Evolutionary conservation across 768 basidiomycete species (phyloP), one percentile per base, ranked within the genome.

Genomic region (Termitomyces sp.): DNA sequence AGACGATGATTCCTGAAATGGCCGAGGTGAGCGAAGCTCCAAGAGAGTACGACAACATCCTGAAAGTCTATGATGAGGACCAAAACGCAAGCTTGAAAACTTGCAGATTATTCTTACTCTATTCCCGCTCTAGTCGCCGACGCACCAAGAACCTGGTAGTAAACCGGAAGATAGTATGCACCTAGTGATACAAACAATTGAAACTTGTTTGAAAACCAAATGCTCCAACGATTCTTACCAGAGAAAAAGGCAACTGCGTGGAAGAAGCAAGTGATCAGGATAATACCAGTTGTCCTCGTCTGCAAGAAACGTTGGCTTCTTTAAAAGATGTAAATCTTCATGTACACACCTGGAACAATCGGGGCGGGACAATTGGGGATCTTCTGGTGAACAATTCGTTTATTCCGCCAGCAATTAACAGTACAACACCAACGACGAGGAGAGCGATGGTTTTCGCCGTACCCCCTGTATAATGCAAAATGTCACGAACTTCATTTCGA

Each of bases 11-110:
- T 31, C 91, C 90, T 2, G 82, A 76, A 3, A 79, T 1, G 1
- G 82, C 77, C 31, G 89, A 85, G 7, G 81, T 65, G 6, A 81
- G 1, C 3, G 89, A 71, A 46, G 72, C 68, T 3, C 83, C 86
- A 6, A 90, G 75, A 1, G 90, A 90, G 67, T 76, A 93, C 1
- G 90, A 77, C 3, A 92, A 70, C 87, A 90, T 90, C 67, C 87
- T 89, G 57, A 16, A 45, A 54, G 17, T 16, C 17, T 53, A 54
- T 35, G 53, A 37, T 43, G 41, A 56, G 23, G 19, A 48, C 11
- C 19, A 16, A 31, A 8, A 55, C 21, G 21, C 37, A 27, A 56
- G 23, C 35, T 52, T 45, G 41, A 40, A 4, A 37, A 16, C 2
- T 12, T 12, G n/a, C n/a, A 40, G n/a, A n/a, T 53, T 16, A 45